Evolutionary conservation across 768 basidiomycete genomes (phyloP), one percentile per base, ranked within the genome.

Genomic region (Clavulina sp.): DNA sequence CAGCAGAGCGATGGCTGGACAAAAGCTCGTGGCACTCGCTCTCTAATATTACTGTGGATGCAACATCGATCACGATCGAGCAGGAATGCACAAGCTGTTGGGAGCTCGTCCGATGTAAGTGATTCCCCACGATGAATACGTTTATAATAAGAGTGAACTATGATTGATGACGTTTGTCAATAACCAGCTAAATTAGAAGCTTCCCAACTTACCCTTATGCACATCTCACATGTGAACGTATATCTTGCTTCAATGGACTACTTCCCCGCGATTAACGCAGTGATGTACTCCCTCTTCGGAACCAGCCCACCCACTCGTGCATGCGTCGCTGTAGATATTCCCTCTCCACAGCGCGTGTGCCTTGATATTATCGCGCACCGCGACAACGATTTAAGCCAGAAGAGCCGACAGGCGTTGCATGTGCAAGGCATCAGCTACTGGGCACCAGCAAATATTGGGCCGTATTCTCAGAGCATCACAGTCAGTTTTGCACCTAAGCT

Each of bases 361-460:
- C 63, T 99, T 23, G 92, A 96, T 54, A 85, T 81, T 56, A 65
- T 84, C n/a, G 87, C 87, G n/a, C 84, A 73, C 61, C n/a, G n/a
- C n/a, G n/a, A n/a, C n/a, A n/a, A n/a, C n/a, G n/a, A n/a, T n/a
- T n/a, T n/a, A n/a, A 61, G 66, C 3, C 67, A 67, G 50, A 52
- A 31, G 23, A 46, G 60, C 4, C 69, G 92, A 41, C 76, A 76
- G 51, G 81, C 86, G 0, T 70, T 97, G 41, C 95, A 99, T 61
- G 95, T 99, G 2, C 95, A 97, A 65, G 75, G 91, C 5, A 61
- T 96, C 56, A 96, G 93, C 64, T 96, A 97, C 61, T 99, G 95
- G 95, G 95, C 92, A 26, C 91, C 95, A 9, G 95, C 95, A 6
- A 99, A 97, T 63, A 97, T 99, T 51, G 95, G 95, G 0, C 95